These are phyloP conservation scores for Mimosa bimucronata DNA, from an alignment of 306 rosid species.

Conservation along the genomic window DNA sequence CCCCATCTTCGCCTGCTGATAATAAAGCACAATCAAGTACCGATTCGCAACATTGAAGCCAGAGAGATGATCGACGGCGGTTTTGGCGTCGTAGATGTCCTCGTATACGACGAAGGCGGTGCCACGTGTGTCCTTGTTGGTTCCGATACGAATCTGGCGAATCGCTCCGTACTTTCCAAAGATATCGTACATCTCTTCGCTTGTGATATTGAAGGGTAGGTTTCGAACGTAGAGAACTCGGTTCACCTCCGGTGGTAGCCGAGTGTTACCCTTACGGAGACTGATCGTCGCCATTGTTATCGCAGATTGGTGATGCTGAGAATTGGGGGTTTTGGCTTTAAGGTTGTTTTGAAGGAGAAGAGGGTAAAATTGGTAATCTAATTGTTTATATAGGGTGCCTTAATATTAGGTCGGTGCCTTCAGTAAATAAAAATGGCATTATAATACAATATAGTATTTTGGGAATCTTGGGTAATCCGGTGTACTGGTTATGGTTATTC, in stretches of 20 bases:
- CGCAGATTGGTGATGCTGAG: background rate
- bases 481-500: too few species aligned
- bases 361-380: background rate
- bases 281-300: slow-evolving; percentile 74
- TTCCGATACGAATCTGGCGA: slow-evolving; percentile 91
- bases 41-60: slow-evolving; percentile 96
- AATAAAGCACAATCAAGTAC: slow-evolving; percentile 86
- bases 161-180: slow-evolving; percentile 98
- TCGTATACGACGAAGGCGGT: slow-evolving; percentile 98
- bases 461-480: too few species aligned
- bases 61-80: slow-evolving; percentile 95
- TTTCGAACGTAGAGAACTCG: slow-evolving; percentile 87
- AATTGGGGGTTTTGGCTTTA: background rate
- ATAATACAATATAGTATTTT: too few species aligned
- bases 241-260: slow-evolving; percentile 96
- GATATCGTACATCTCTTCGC: slow-evolving; percentile 99
- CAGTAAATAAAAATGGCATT: background rate
- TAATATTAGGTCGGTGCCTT: background rate
- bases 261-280: slow-evolving; percentile 86
- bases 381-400: background rate
- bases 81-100: slow-evolving; percentile 97
- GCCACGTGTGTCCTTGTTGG: slow-evolving; percentile 94
- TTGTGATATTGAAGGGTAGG: slow-evolving; percentile 91
- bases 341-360: background rate
- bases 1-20: slow-evolving; percentile 97